Percentiles rank a stretch among this genome's conserved stretches.
These are phyloP conservation scores for Boechera divaricarpa DNA, from an alignment of 345 rosid genomes.

Conservation along the genomic window DNA sequence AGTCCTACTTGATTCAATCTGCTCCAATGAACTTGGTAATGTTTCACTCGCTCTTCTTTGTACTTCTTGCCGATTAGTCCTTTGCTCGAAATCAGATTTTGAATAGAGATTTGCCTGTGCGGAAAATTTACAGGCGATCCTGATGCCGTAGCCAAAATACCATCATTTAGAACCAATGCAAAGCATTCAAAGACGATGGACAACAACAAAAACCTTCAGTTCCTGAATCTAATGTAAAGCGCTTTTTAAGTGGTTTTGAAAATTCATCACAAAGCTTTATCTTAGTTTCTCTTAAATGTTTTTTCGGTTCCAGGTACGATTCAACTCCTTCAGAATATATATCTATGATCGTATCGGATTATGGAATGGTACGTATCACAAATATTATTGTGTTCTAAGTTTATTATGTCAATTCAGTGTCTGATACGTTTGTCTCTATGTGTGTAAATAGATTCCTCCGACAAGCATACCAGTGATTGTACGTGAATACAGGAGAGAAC, in stretches of 20 bases:
- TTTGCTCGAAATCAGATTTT: neutral
- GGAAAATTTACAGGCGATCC: conserved; percentile 61
- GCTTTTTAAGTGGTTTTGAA: neutral
- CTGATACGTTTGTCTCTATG: conserved; percentile 23
- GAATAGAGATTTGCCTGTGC: neutral
- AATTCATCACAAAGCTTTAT: neutral
- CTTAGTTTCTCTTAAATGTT: neutral
- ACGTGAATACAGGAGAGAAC: conserved; percentile 67
- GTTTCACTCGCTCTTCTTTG: neutral
- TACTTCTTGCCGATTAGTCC: neutral
- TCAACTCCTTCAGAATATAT: conserved; percentile 80
- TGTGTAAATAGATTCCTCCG: conserved; percentile 59
- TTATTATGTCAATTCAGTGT: neutral
- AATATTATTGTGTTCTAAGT: neutral
- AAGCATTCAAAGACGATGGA: conserved; percentile 49
- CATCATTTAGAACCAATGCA: conserved; percentile 46
- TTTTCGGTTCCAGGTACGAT: conserved; percentile 60
- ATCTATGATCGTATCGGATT: conserved; percentile 78
- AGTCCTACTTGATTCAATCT: conserved; percentile 83
- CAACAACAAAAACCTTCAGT: conserved; percentile 63
- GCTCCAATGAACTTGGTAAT: conserved; percentile 79
- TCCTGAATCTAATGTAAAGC: conserved; percentile 63
- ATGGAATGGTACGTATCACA: conserved; percentile 68
- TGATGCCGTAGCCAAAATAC: conserved; percentile 56
- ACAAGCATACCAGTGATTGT: conserved; percentile 87